A percentile compares a stretch with the other conserved stretches of the same genome.
Evolutionary conservation across 2,329 filamentous ascomycete genomes (phyloP).

Genomic region (Cladophialophora bantiana): DNA sequence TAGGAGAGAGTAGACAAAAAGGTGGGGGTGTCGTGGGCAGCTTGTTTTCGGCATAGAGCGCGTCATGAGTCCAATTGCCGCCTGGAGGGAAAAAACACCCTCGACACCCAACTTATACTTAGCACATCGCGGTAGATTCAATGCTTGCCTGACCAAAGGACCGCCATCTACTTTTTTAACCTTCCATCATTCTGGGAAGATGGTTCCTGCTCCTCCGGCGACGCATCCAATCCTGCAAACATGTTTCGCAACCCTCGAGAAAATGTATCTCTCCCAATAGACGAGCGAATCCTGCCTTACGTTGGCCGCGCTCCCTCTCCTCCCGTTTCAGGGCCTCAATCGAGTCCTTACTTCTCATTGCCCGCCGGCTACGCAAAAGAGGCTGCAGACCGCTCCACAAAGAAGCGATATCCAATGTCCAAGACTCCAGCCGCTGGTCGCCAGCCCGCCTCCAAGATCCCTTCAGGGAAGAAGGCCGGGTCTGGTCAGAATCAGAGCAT

Average conservation of each 20-base stretch:
- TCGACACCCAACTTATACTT: background rate
- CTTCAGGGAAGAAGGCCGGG: conserved; percentile 29
- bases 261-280: conserved; percentile 22
- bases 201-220: conserved; percentile 12
- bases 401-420: conserved; percentile 21
- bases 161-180: background rate
- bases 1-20: background rate
- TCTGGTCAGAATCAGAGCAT: conserved; percentile 59
- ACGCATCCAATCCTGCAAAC: conserved; percentile 9
- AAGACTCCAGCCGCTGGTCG: conserved; percentile 31
- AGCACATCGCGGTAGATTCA: background rate
- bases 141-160: background rate
- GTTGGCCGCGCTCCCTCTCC: conserved; percentile 38
- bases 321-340: conserved; percentile 11
- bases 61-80: background rate
- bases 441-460: conserved; percentile 31
- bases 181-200: background rate
- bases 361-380: conserved; percentile 4
- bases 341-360: conserved; percentile 24
- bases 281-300: conserved; percentile 27
- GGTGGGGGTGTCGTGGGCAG: background rate
- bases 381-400: conserved; percentile 33
- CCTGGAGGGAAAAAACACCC: too few relatives aligned
- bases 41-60: background rate
- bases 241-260: conserved; percentile 40